Conservation (phyloP, 805 yeast genomes). For the Candida oleophila region DNA sequence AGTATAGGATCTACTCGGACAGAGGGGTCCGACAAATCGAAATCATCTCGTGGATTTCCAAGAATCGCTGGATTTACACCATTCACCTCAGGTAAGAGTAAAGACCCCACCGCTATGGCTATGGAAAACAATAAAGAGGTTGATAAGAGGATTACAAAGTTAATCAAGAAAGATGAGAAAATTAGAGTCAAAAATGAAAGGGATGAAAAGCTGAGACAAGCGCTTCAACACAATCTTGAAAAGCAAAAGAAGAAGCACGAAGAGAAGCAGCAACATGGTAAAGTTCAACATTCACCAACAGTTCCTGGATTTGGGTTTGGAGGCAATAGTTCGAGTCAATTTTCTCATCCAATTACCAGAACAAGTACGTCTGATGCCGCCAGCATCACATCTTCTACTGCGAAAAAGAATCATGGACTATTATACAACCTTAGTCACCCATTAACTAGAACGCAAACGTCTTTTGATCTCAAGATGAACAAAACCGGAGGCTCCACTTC, state of each 20-base stretch:
- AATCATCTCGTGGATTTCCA: conserved; percentile 19
- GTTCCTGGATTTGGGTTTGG: neutral
- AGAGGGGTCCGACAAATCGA: conserved; percentile 11
- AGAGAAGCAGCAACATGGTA: conserved; percentile 1
- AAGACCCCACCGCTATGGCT: neutral
- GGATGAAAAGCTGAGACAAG: conserved; percentile 8
- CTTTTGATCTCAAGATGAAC: conserved; percentile 7
- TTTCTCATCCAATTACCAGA: conserved; percentile 5
- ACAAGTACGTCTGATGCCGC: conserved; percentile 3
- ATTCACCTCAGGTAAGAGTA: conserved; percentile 15
- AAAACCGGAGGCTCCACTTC: conserved; percentile 5
- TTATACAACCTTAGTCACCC: conserved; percentile 5
- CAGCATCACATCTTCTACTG: conserved; percentile 2
- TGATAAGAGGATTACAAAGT: conserved; percentile 31
- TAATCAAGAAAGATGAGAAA: conserved; percentile 32
- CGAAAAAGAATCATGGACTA: conserved; percentile 7
- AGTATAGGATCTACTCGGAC: conserved; percentile 11
- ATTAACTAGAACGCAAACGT: neutral
- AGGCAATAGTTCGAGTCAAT: neutral
- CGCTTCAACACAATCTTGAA: conserved; percentile 3
- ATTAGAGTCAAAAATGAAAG: conserved; percentile 11
- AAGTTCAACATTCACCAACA: neutral
- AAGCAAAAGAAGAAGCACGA: conserved; percentile 6
- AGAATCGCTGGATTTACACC: conserved; percentile 28
- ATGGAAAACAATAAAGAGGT: conserved; percentile 22